phyloP scores from a whole-genome alignment of 2,329 filamentous ascomycete species.

The Endocalyx cinctus region DNA sequence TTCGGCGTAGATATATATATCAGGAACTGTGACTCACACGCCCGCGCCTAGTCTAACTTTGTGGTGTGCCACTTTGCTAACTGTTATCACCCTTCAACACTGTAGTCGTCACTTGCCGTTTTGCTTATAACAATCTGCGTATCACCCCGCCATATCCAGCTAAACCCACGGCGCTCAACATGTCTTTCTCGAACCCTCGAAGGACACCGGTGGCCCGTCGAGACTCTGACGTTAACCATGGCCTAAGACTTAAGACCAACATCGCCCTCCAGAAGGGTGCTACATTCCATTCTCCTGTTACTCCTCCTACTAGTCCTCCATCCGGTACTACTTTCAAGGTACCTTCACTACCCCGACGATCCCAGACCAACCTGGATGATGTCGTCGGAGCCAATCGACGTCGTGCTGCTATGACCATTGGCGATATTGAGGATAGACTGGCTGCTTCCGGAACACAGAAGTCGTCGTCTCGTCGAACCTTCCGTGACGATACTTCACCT shows the following conservation, averaged over 20 bases:
- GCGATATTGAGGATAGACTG: slow-evolving; percentile 60
- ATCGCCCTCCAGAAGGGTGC: slow-evolving; percentile 65
- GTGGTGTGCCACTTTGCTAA: slow-evolving; percentile 26
- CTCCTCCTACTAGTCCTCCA: slow-evolving; percentile 34
- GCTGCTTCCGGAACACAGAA: slow-evolving; percentile 38
- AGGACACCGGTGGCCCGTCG: slow-evolving; percentile 40
- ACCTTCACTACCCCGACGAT: slow-evolving; percentile 57
- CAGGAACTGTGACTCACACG: slow-evolving; percentile 29
- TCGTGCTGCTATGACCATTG: slow-evolving; percentile 62
- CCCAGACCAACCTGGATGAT: slow-evolving; percentile 67
- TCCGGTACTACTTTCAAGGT: slow-evolving; percentile 36
- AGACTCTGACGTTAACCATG: slow-evolving; percentile 35
- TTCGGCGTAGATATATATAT: slow-evolving; percentile 21
- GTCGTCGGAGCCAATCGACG: slow-evolving; percentile 65
- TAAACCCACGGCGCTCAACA: slow-evolving; percentile 28
- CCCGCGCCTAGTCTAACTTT: slow-evolving; percentile 15
- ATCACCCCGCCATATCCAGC: slow-evolving; percentile 12
- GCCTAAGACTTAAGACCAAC: slow-evolving; percentile 48
- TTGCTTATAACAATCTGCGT: slow-evolving; percentile 17
- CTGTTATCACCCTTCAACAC: no score
- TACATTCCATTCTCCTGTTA: slow-evolving; percentile 56
- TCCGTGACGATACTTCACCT: slow-evolving; percentile 54
- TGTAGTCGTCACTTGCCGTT: slow-evolving; percentile 13
- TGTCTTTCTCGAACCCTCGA: slow-evolving; percentile 46
- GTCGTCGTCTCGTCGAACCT: slow-evolving; percentile 36